Percentiles rank a stretch among this genome's conserved stretches.
Evolutionary conservation across 495 filamentous ascomycete genomes (phyloP).

Genomic region (Podospora didyma): DNA sequence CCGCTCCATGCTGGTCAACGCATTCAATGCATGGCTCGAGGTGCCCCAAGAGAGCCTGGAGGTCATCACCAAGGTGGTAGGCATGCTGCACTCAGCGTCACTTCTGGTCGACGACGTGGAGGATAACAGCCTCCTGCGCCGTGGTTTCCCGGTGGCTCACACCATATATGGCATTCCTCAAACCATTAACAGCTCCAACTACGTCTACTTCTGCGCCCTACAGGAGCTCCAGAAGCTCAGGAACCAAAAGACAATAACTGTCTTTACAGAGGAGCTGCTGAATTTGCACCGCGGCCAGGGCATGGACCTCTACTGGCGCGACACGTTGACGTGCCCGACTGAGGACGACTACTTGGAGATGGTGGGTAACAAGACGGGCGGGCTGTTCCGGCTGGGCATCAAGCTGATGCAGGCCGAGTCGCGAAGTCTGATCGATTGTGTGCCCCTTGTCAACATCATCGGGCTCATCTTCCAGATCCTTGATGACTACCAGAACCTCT

Average conservation of each 20-base stretch:
- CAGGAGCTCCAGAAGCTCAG: conserved; percentile 73
- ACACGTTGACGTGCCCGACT: conserved; percentile 85
- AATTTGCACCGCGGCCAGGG: conserved; percentile 96
- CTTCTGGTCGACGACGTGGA: conserved; percentile 92
- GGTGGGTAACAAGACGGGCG: conserved; percentile 97
- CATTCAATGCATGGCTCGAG: conserved; percentile 86
- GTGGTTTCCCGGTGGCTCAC: conserved; percentile 89
- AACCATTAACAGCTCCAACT: conserved; percentile 96
- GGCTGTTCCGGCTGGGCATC: conserved; percentile 88
- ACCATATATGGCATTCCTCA: conserved; percentile 92
- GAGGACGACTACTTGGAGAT: conserved; percentile 98
- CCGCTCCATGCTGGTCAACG: conserved; percentile 75
- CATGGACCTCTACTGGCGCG: conserved; percentile 97
- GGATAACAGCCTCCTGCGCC: conserved; percentile 76
- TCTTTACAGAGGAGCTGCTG: conserved; percentile 84
- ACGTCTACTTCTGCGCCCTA: conserved; percentile 89
- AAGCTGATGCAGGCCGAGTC: conserved; percentile 96
- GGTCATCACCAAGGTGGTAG: conserved; percentile 82
- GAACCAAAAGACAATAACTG: conserved; percentile 65
- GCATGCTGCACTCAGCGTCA: conserved; percentile 92
- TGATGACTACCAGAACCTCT: conserved; percentile 94
- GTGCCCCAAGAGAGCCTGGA: conserved; percentile 73
- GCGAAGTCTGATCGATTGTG: conserved; percentile 60
- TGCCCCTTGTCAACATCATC: conserved; percentile 82
- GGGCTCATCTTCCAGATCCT: conserved; percentile 95